Conservation (phyloP, 768 basidiomycete species). For the Tephrocybe sp. region DNA sequence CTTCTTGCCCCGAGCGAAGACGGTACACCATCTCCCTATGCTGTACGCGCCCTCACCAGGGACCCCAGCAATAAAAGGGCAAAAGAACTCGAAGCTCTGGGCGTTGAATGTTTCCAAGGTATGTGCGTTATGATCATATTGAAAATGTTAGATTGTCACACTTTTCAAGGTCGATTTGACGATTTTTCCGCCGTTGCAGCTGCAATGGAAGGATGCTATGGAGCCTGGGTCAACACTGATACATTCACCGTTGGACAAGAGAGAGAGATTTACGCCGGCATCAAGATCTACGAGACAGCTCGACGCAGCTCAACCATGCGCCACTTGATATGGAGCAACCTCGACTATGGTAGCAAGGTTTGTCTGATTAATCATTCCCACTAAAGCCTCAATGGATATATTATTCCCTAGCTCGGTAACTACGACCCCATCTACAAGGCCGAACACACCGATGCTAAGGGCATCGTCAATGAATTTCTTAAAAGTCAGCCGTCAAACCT, state of each 20-base stretch:
- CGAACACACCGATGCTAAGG: conserved; percentile 41
- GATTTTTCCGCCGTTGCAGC: conserved; percentile 27
- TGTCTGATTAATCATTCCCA: background rate
- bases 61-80: conserved; percentile 31
- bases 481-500: conserved; percentile 31
- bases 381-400: background rate
- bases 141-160: background rate
- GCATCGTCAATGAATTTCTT: conserved; percentile 37
- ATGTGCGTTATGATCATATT: background rate
- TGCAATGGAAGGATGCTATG: conserved; percentile 35
- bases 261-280: conserved; percentile 36
- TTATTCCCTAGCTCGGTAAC: conserved; percentile 15
- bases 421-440: conserved; percentile 31
- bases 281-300: conserved; percentile 41
- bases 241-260: conserved; percentile 40
- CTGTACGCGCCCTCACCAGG: conserved; percentile 40
- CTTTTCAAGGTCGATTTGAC: conserved; percentile 28
- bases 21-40: conserved; percentile 39
- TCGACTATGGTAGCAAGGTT: conserved; percentile 42
- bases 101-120: conserved; percentile 39
- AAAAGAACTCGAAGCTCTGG: conserved; percentile 30
- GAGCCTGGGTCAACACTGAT: conserved; percentile 40
- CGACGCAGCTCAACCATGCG: conserved; percentile 28
- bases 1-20: conserved; percentile 32
- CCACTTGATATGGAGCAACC: conserved; percentile 41